Percentiles rank a stretch among this genome's conserved stretches.
Evolutionary conservation across 345 rosid genomes (phyloP).

Genomic region (Toxicodendron radicans): DNA sequence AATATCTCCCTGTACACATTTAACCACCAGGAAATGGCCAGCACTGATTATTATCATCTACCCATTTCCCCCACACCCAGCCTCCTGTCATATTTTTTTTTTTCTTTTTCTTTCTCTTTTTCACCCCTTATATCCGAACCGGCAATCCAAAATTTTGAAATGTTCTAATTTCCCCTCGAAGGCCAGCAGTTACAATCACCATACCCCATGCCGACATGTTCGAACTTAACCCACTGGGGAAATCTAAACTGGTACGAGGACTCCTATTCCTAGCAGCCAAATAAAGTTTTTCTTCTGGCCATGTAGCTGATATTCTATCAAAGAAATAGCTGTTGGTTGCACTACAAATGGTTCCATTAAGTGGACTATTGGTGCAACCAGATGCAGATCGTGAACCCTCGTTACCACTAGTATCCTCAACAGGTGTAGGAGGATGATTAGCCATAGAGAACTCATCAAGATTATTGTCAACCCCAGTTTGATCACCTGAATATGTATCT

Average conservation of each 20-base stretch:
- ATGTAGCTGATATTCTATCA: conserved; percentile 85
- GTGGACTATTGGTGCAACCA: conserved; percentile 49
- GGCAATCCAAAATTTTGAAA: conserved; percentile 96
- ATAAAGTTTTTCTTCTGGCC: conserved; percentile 85
- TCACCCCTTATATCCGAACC: conserved; percentile 41
- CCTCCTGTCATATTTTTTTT: conserved; percentile 1
- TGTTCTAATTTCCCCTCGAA: conserved; percentile 76
- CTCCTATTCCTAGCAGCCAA: conserved; percentile 49
- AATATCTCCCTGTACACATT: conserved; percentile 67
- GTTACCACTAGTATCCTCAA: conserved; percentile 45
- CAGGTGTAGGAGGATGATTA: conserved; percentile 85
- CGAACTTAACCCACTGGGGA: conserved; percentile 45
- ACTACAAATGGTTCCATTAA: conserved; percentile 75
- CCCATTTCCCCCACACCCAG: conserved; percentile 19
- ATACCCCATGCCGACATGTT: conserved; percentile 75
- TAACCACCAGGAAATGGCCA: conserved; percentile 27
- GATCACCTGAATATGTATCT: conserved; percentile 39
- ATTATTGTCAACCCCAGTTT: conserved; percentile 40
- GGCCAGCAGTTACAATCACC: conserved; percentile 90
- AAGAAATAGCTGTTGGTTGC: conserved; percentile 81
- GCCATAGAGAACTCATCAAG: conserved; percentile 57
- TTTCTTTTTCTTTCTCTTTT: neutral
- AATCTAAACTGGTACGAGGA: conserved; percentile 54
- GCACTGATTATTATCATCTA: conserved; percentile 17
- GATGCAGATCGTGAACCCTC: conserved; percentile 43